Percentiles rank a stretch among this genome's conserved stretches.
Evolutionary conservation across 192 early-diverging fungal species (phyloP).

Genomic region (Coemansia sp.): DNA sequence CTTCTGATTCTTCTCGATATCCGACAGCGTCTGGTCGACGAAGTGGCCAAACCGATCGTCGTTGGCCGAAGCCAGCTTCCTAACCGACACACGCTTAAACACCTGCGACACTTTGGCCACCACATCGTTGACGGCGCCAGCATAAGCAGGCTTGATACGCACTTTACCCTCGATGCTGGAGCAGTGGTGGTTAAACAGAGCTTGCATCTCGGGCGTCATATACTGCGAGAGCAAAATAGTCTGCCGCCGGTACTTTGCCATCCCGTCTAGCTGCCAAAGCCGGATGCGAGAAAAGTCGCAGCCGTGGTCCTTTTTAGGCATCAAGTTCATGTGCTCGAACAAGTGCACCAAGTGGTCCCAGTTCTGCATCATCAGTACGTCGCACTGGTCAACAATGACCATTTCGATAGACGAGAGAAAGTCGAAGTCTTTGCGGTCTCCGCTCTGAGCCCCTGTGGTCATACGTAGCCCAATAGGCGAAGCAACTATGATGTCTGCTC

Average conservation of each 20-base stretch:
- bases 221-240: slow-evolving; percentile 80
- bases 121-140: slow-evolving; percentile 76
- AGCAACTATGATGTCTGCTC: slow-evolving; percentile 85
- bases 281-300: slow-evolving; percentile 94
- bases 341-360: slow-evolving; percentile 93
- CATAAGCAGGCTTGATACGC: slow-evolving; percentile 61
- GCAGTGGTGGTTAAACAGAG: slow-evolving; percentile 71
- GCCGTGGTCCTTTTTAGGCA: slow-evolving; percentile 86
- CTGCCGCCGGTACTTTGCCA: slow-evolving; percentile 83
- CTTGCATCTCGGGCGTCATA: slow-evolving; percentile 87
- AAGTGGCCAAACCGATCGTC: slow-evolving; percentile 88
- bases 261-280: slow-evolving; percentile 82
- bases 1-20: slow-evolving; percentile 56
- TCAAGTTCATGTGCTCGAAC: slow-evolving; percentile 80
- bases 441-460: slow-evolving; percentile 72
- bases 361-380: slow-evolving; percentile 94
- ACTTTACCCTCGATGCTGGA: slow-evolving; percentile 63
- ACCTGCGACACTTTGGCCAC: slow-evolving; percentile 76
- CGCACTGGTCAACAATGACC: slow-evolving; percentile 80
- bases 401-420: slow-evolving; percentile 92
- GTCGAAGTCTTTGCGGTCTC: slow-evolving; percentile 89
- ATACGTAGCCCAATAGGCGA: slow-evolving; percentile 90
- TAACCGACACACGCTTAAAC: slow-evolving; percentile 71
- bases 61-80: slow-evolving; percentile 59
- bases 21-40: slow-evolving; percentile 59